phyloP scores from a whole-genome alignment of 345 rosid genomes.

The Lepidium aucheri region DNA sequence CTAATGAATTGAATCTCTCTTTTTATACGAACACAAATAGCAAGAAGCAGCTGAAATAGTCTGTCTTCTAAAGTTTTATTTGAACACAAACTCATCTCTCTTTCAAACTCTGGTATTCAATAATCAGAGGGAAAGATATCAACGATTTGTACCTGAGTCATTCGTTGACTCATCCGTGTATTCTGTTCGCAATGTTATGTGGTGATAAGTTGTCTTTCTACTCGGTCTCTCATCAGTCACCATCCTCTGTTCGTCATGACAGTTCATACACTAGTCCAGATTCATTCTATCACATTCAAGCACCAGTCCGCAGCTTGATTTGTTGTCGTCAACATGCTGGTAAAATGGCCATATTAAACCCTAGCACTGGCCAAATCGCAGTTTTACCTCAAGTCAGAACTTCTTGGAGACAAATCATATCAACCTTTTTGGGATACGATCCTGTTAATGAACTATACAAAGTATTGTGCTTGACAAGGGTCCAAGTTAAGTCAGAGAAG shows the following conservation, averaged over 20 bases:
- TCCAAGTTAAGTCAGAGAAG: neutral
- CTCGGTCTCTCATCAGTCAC: neutral
- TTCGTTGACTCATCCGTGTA: neutral
- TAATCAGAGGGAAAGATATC: neutral
- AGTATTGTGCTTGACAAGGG: neutral
- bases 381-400: too few species aligned
- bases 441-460: neutral
- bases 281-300: too few species aligned
- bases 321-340: neutral
- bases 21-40: neutral
- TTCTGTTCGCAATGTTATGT: neutral
- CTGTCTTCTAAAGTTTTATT: neutral
- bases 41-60: neutral
- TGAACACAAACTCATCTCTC: neutral
- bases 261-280: neutral
- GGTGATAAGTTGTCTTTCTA: neutral
- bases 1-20: neutral
- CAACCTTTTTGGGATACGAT: neutral
- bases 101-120: neutral
- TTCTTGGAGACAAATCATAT: neutral
- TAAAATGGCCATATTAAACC: neutral
- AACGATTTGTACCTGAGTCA: neutral
- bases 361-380: neutral
- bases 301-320: neutral
- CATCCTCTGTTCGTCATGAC: neutral